Evolutionary conservation across 371 early-diverging fungal species (phyloP).

Genomic region (Apophysomyces elegans): DNA sequence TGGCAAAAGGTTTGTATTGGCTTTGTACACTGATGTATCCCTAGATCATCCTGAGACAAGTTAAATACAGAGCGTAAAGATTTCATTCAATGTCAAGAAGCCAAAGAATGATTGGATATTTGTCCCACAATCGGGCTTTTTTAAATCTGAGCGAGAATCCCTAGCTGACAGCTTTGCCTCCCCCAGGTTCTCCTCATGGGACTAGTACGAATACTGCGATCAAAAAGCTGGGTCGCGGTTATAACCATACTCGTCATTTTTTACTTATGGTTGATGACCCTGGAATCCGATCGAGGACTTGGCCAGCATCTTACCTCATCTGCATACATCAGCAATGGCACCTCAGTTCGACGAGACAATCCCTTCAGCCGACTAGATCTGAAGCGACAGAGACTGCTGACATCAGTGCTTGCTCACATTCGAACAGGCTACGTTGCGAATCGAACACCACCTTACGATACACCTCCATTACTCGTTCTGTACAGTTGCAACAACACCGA

Average conservation of each 20-base stretch:
- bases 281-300: neutral
- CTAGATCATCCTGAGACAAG: too few species aligned
- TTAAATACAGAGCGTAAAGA: too few species aligned
- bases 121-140: too few species aligned
- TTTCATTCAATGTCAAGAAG: too few species aligned
- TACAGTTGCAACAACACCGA: constrained; percentile 28
- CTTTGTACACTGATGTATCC: too few species aligned
- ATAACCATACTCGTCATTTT: neutral
- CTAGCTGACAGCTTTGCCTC: too few species aligned
- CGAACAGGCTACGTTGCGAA: constrained; percentile 47
- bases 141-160: too few species aligned
- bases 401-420: constrained; percentile 45
- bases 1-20: too few species aligned
- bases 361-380: constrained; percentile 18
- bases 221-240: neutral
- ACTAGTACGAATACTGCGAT: neutral
- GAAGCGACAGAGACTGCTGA: constrained; percentile 16
- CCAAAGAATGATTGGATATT: too few species aligned
- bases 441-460: constrained; percentile 44
- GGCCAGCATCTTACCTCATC: neutral
- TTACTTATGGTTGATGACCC: neutral
- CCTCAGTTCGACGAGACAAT: neutral
- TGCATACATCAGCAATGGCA: neutral
- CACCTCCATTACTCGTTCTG: constrained; percentile 42
- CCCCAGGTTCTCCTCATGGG: neutral